Evolutionary conservation across 2,329 filamentous ascomycete species (phyloP).

Genomic region (Aspergillus sclerotialis): DNA sequence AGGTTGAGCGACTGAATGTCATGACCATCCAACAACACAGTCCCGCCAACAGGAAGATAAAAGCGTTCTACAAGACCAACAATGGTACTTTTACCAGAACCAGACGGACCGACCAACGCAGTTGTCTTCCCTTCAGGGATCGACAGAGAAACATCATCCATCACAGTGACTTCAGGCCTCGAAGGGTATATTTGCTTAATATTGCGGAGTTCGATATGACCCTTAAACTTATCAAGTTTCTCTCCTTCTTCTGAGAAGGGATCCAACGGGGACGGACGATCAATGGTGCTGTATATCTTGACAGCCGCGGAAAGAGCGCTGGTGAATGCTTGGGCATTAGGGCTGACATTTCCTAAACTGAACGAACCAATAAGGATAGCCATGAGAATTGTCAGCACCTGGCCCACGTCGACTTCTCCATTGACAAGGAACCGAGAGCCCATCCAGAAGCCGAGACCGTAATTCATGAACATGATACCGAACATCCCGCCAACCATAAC

Average conservation of each 20-base stretch:
- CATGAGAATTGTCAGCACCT: slow-evolving; percentile 79
- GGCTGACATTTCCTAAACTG: slow-evolving; percentile 77
- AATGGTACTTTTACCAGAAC: slow-evolving; percentile 90
- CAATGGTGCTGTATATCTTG: slow-evolving; percentile 93
- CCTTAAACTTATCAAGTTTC: slow-evolving; percentile 65
- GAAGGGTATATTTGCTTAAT: slow-evolving; percentile 94
- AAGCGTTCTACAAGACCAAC: slow-evolving; percentile 90
- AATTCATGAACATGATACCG: slow-evolving; percentile 76
- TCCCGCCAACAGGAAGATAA: slow-evolving; percentile 78
- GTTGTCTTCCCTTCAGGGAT: slow-evolving; percentile 89
- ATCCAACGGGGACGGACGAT: slow-evolving; percentile 77
- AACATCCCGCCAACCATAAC: slow-evolving; percentile 82
- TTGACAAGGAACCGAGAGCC: slow-evolving; percentile 67
- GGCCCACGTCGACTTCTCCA: slow-evolving; percentile 58
- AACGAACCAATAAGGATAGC: slow-evolving; percentile 90
- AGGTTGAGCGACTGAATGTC: slow-evolving; percentile 78
- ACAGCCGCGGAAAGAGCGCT: slow-evolving; percentile 73
- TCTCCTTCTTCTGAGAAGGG: slow-evolving; percentile 64
- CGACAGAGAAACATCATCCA: slow-evolving; percentile 71
- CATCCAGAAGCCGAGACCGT: slow-evolving; percentile 83
- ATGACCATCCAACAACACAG: slow-evolving; percentile 72
- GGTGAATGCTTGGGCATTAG: slow-evolving; percentile 80
- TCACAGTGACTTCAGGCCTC: slow-evolving; percentile 79
- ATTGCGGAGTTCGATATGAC: slow-evolving; percentile 71
- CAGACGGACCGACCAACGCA: slow-evolving; percentile 87